A percentile compares a stretch with the other conserved stretches of the same genome.
These are phyloP conservation scores for Thoreauomyces humboldtii DNA, from an alignment of 192 early-diverging fungal species.

Conservation along the genomic window DNA sequence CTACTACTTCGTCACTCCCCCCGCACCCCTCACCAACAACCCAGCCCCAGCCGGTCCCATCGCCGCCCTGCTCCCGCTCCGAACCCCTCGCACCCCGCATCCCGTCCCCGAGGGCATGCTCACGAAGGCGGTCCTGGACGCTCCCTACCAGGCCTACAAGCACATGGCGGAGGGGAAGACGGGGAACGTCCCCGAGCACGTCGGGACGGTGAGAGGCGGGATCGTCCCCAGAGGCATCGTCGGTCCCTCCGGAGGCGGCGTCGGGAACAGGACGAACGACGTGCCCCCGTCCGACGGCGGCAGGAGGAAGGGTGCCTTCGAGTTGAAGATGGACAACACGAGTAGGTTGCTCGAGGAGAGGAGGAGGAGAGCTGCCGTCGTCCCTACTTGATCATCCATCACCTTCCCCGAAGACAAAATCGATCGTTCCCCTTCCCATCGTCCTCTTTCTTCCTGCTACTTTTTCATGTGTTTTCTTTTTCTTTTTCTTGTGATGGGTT, in stretches of 20 bases:
- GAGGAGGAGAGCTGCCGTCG: no score
- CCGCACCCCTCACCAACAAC: no score
- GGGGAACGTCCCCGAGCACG: conserved; percentile 14
- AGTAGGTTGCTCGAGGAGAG: conserved; percentile 8
- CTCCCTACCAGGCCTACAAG: conserved; percentile 22
- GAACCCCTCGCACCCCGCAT: conserved; percentile 19
- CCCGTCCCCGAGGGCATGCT: conserved; percentile 29
- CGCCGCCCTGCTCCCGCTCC: conserved; percentile 3
- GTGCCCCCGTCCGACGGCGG: neutral
- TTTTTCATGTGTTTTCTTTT: no score
- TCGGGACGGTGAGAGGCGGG: conserved; percentile 19
- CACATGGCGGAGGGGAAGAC: conserved; percentile 25
- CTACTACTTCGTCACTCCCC: no score
- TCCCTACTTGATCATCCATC: no score
- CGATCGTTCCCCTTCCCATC: no score
- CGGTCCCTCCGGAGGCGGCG: neutral
- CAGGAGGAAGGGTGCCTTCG: conserved; percentile 4
- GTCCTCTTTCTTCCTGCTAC: no score
- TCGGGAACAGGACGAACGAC: no score
- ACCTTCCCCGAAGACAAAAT: no score
- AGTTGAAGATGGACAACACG: conserved; percentile 16
- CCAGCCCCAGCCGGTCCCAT: no score
- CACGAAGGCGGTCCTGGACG: conserved; percentile 31
- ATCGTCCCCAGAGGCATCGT: conserved; percentile 6
- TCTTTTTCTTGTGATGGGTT: no score